Evolutionary conservation across 345 rosid genomes (phyloP).

Genomic region (Erodium maritimum): DNA sequence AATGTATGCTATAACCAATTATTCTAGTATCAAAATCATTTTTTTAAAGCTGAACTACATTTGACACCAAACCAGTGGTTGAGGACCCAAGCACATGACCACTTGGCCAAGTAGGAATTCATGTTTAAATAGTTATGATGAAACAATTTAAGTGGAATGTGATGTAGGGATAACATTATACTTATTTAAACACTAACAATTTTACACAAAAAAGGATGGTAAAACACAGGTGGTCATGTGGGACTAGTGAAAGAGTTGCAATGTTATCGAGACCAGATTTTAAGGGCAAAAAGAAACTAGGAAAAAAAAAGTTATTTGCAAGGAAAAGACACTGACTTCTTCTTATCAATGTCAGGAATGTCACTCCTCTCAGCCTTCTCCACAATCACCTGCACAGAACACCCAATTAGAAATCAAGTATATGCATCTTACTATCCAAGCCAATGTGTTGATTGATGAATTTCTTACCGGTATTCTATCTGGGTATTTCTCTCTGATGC

Average conservation of each 20-base stretch:
- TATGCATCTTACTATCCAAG: not conserved
- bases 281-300: not conserved
- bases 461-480: constrained; percentile 76
- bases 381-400: constrained; percentile 67
- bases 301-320: not conserved
- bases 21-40: too few relatives aligned
- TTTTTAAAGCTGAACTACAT: too few relatives aligned
- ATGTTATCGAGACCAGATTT: not conserved
- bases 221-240: too few relatives aligned
- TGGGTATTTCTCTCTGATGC: constrained; percentile 79
- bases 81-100: too few relatives aligned
- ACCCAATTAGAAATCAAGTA: constrained; percentile 1
- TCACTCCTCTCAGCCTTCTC: constrained; percentile 84
- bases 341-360: constrained; percentile 92
- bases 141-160: too few relatives aligned
- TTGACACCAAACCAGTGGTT: too few relatives aligned
- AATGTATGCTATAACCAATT: too few relatives aligned
- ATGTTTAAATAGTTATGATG: too few relatives aligned
- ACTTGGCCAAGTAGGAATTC: too few relatives aligned
- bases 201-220: too few relatives aligned
- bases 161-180: too few relatives aligned
- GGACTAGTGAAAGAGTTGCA: not conserved
- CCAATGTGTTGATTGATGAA: not conserved
- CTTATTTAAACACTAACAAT: too few relatives aligned
- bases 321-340: constrained; percentile 50